Evolutionary conservation across 2,329 filamentous ascomycete genomes (phyloP), one percentile per base, ranked within the genome.

Genomic region (Stachybotrys echinatus): DNA sequence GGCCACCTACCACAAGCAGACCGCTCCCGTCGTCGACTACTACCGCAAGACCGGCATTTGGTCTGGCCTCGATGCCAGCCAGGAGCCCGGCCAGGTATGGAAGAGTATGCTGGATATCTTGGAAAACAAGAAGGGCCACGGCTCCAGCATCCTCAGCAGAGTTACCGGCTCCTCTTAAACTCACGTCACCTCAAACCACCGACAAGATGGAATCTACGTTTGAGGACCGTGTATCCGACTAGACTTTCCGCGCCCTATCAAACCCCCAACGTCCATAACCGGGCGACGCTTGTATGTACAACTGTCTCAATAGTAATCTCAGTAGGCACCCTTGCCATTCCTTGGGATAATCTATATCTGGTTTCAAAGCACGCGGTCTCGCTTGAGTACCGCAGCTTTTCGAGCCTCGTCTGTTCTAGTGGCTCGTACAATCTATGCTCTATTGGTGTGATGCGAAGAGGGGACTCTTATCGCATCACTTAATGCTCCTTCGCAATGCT

Each of bases 21-120:
- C 94, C 31, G 74, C 84, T 42, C 94, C 94, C 19, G 94, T 99
- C 46, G 92, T 96, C 55, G 80, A 84, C 52, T 99, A 99, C 80
- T 99, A 99, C 83, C 88, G 95, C 76, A 90, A 91, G 74, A 95
- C 89, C 46, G 92, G 92, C 60, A 96, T 99, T 78, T 99, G 94
- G 94, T 87, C 87, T 72, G 87, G 88, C 55, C 83, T 99, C 63
- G 94, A 99, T 69, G 94, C 94, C 57, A 95, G 89, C 77, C 91
- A 99, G 78, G 87, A 96, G 74, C 94, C 94, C 19, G 89, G 89
- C 45, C 86, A 92, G 71, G 94, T 99, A 54, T 99, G 94, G 94
- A 92, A 90, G 79, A 89, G 85, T 69, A 76, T 99, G 69, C 77
- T 97, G 55, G 83, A 84, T 63, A 85, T 96, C 62, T 92, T 99